Evolutionary conservation across 371 early-diverging fungal species (phyloP), one percentile per base, ranked within the genome.

Genomic region (Smittium mucronatum): DNA sequence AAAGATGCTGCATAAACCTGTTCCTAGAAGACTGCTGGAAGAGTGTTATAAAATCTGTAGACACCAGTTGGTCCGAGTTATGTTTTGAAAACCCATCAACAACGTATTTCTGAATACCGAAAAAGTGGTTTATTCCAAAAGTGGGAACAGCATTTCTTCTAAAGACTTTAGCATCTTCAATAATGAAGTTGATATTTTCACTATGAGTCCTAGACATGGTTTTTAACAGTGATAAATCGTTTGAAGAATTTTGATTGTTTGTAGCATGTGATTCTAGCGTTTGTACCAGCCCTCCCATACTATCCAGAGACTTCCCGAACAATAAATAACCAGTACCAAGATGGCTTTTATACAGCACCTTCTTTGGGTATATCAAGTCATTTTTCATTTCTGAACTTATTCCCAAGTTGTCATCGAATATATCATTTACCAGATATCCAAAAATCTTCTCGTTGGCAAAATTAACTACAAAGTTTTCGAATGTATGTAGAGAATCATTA

Each of bases 401-500:
- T 68, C 87, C 72, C 64, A 72, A 72, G 74, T 83, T 81, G 32
- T 81, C 80, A 72, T 85, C 85, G 75, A 94, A 88, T 65, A 90
- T 82, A 58, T 88, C 85, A n/a, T 81, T 78, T 30, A 84, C 81
- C 26, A 86, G 75, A 71, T 84, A 91, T 36, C 87, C 81, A 58
- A 87, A 85, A 16, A 94, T 77, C 66, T 90, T 86, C 76, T 95
- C 95, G 74, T 88, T 88, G 60, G 91, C 91, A 69, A 89, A 82
- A 75, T 95, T 93, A 73, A 80, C 72, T 26, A 86, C 84, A 70
- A 94, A 87, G 66, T 88, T 84, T 71, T 93, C 88, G 75, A 93
- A 91, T 29, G 79, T 57, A 36, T 30, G 34, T 34, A 34, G 29
- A 5, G 5, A 21, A 47, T 21, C 21, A 21, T 5, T 21, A 21